These are phyloP conservation scores for Zygosaccharomyces rouxii DNA, from an alignment of 805 yeast species.

Conservation along the genomic window DNA sequence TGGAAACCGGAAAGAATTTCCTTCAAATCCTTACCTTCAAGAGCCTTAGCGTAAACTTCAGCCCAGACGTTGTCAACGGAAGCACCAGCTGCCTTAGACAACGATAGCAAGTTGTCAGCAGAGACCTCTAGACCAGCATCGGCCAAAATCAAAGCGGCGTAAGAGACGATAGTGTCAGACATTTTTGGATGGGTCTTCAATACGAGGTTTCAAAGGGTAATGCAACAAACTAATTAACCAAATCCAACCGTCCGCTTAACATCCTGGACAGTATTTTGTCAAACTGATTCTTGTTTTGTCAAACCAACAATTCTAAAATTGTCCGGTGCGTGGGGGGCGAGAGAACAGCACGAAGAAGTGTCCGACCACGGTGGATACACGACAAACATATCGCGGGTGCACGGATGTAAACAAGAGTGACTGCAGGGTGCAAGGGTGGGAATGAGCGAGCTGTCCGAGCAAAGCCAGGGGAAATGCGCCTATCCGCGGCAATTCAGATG, in stretches of 20 bases:
- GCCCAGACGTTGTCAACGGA: slow-evolving; percentile 73
- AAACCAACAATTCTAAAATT: not conserved
- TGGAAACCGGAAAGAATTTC: slow-evolving; percentile 60
- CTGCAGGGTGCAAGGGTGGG: slow-evolving; percentile 4
- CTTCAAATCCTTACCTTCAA: slow-evolving; percentile 76
- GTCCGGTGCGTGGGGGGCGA: not conserved
- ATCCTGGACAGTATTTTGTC: not conserved
- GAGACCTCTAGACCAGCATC: slow-evolving; percentile 96
- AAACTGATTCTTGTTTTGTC: not conserved
- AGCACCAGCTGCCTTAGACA: slow-evolving; percentile 77
- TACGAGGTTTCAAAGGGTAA: slow-evolving; percentile 1
- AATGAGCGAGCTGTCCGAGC: no score
- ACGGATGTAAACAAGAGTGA: slow-evolving; percentile 1
- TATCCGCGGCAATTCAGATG: not conserved
- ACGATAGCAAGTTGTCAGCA: slow-evolving; percentile 66
- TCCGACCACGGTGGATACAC: not conserved
- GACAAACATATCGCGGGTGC: not conserved
- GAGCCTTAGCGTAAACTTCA: slow-evolving; percentile 75
- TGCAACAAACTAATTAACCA: not conserved
- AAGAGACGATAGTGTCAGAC: slow-evolving; percentile 94
- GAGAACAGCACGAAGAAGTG: not conserved
- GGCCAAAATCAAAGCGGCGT: slow-evolving; percentile 98
- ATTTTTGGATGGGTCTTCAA: slow-evolving; percentile 36
- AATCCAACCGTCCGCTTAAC: not conserved
- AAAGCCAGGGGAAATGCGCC: not conserved